Evolutionary conservation across 176 grass and related monocot species (phyloP), one percentile per base, ranked within the genome.

Genomic region (Avena eriantha): DNA sequence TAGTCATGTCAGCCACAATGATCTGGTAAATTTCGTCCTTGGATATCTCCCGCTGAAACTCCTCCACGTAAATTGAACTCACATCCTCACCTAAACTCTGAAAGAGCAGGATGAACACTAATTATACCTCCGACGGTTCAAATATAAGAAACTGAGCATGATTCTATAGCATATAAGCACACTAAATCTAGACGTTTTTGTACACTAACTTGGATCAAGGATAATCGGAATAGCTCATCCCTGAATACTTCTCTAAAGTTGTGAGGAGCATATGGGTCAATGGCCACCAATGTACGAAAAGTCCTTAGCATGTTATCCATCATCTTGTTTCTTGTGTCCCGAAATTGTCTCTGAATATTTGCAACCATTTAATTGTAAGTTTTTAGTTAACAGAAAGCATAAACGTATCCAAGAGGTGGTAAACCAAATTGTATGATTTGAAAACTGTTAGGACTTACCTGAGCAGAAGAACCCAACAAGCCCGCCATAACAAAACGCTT

Each of bases 161-260:
- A 10, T 47, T 0, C 9, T 47, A 47, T 47, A 47, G 45, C 45
- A 41, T 41, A 41, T 24, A 73, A 84, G 19, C 15, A 12, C 53
- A 12, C 7, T 4, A 54, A 64, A 64, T 65, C 23, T 18, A 19
- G 22, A 34, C 5, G 16, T 49, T 35, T 58, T 35, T 58, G 14
- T 63, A 64, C 29, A 87, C 84, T 88, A 82, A 88, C 96, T 83
- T 98, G 80, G 85, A 89, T 92, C 81, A 98, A 49, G 68, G 96
- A 78, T 34, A 98, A n/a, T n/a, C 70, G 22, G 79, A 95, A 98
- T 33, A 95, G 47, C 71, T 92, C 96, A 18, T 84, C 65, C 82
- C 86, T 87, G 82, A 95, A 98, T 49, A 88, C 69, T 39, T 94
- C 76, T 46, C 93, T 92, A 65, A 98, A 92, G 81, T 92, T 92